Base-by-base conservation (phyloP, 352 stramenopile species). In the Pythium coloratum region DNA sequence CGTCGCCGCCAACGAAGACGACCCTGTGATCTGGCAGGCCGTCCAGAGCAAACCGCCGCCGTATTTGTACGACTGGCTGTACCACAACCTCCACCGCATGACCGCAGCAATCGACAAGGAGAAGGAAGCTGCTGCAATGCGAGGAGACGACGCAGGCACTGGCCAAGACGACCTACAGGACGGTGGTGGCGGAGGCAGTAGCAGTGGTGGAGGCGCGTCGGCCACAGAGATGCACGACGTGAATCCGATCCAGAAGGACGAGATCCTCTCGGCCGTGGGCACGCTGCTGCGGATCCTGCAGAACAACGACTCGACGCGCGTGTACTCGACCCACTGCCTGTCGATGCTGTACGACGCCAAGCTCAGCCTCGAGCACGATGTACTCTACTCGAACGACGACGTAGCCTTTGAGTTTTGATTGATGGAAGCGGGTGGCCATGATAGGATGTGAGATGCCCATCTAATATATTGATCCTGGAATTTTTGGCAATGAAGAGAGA, bases 31-130 rank as follows among this genome's bases (percentile, higher is more conserved):
- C 28, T 85, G 87, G 71, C 70, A 88, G 28, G 78, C 79, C 26
- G 75, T 96, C 8, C 78, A 80, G 44, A 76, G 64, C 46, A 94
- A 96, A 57, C 78, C 86, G 26, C 73, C 73, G 3, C 75, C 74
- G 8, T 96, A 94, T 71, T 64, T 96, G n/a, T 96, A 94, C 69
- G 88, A 96, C 61, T 96, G 88, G 88, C 66, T 96, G 50, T 89
- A 90, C 56, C 88, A 96, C 69, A 92, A 96, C 46, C 66, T 94
- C 34, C 84, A 96, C 73, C 87, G 87, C 55, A 94, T 96, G 84
- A 79, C 82, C 18, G 77, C 73, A 7, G 73, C 70, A 0, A 90
- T 91, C 30, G 85, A 93, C 50, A 67, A 74, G n/a, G 85, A 90
- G 33, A 75, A 65, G 14, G 75, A 88, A 46, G 61, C 46, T 2